Evolutionary conservation across 2,329 filamentous ascomycete species (phyloP), one percentile per base, ranked within the genome.

Genomic region (Aspergillus hiratsukae): DNA sequence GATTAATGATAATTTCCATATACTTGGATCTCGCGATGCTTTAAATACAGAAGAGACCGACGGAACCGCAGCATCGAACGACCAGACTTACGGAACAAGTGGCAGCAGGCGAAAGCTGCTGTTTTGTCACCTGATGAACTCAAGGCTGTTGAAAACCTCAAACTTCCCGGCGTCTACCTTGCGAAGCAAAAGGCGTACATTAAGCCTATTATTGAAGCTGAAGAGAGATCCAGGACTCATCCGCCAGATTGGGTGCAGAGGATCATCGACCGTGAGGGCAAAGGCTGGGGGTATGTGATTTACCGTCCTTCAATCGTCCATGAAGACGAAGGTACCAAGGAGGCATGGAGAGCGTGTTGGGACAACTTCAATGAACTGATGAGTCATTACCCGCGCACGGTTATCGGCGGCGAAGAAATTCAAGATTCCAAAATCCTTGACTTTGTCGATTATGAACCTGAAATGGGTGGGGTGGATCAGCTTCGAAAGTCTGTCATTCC

Each of bases 201-300:
- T 6, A 1, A 41, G 2, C 5, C 37, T 3, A 8, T 17, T 4
- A 1, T 17, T 41, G 8, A 41, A 41, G 37, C 37, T 19, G n/a
- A 2, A n/a, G 6, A n/a, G 37, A 41, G 37, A 41, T 41, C 6
- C 9, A 9, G n/a, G n/a, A 19, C 37, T 41, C 37, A 31, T 5
- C 29, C 29, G 4, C 37, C 50, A 27, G n/a, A 31, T 11, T 57
- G 55, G 55, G 37, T 53, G 2, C 56, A 55, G 29, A 55, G 5
- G 3, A 49, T 58, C 1, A 23, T 58, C 29, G 52, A 55, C 17
- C 55, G 31, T 3, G 49, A 37, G 2, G 49, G 43, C 3, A 55
- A 49, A 27, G 43, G 21, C 35, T 58, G 56, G 52, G 56, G 56
- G 2, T 58, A 50, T 49, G 29, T 52, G 19, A 49, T 58, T 14